These are phyloP conservation scores for Podospora pseudopauciseta DNA, from an alignment of 495 filamentous ascomycete genomes.

Conservation along the genomic window DNA sequence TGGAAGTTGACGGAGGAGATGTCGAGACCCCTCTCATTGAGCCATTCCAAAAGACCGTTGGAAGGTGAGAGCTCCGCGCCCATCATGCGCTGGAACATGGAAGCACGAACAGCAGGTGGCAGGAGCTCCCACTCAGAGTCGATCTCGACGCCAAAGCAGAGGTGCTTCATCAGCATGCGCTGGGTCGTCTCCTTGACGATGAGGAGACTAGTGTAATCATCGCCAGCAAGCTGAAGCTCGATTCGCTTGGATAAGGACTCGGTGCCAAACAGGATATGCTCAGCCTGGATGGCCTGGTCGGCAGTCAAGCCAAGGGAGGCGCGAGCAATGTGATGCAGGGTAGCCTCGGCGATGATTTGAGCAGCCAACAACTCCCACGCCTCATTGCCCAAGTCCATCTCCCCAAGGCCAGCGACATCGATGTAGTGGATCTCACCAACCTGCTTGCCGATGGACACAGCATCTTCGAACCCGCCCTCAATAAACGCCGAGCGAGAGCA, in stretches of 20 bases:
- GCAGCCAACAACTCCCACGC: slow-evolving; percentile 11
- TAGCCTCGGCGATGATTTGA: slow-evolving; percentile 13
- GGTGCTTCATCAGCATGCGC: slow-evolving; percentile 16
- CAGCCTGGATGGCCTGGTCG: slow-evolving; percentile 15
- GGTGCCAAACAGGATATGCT: slow-evolving; percentile 12
- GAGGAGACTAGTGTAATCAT: slow-evolving; percentile 8
- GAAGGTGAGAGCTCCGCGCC: neutral
- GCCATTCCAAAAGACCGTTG: slow-evolving; percentile 8
- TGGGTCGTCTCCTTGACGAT: slow-evolving; percentile 10
- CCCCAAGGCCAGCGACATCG: slow-evolving; percentile 9
- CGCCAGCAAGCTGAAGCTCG: slow-evolving; percentile 18
- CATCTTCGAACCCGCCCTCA: slow-evolving; percentile 12
- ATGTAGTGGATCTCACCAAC: slow-evolving; percentile 10
- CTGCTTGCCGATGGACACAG: slow-evolving; percentile 13
- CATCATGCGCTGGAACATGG: slow-evolving; percentile 19
- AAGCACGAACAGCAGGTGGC: slow-evolving; percentile 8
- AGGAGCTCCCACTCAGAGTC: slow-evolving; percentile 21
- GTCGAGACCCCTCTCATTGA: slow-evolving; percentile 4
- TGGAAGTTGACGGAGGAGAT: slow-evolving; percentile 22
- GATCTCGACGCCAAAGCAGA: slow-evolving; percentile 23
- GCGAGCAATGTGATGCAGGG: slow-evolving; percentile 21
- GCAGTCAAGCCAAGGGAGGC: slow-evolving; percentile 9
- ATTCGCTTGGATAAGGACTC: slow-evolving; percentile 11
- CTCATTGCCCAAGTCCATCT: slow-evolving; percentile 1
- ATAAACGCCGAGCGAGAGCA: slow-evolving; percentile 12